phyloP scores from a whole-genome alignment of 2,329 filamentous ascomycete genomes.

The Tolypocladium amazonense region DNA sequence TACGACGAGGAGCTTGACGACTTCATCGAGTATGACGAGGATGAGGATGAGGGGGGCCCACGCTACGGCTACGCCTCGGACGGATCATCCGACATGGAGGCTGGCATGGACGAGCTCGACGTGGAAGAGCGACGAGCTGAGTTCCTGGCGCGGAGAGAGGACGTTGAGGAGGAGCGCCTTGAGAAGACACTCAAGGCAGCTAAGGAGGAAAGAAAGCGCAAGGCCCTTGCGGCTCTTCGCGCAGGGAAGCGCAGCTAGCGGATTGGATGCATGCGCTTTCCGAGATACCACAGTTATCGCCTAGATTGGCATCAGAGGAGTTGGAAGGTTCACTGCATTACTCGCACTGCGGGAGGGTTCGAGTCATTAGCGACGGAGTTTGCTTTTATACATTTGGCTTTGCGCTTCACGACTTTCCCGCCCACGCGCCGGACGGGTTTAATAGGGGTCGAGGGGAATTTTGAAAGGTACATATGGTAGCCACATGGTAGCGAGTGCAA shows the following conservation, averaged over 20 bases:
- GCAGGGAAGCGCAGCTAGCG: constrained; percentile 16
- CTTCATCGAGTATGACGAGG: constrained; percentile 51
- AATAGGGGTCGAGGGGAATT: not conserved
- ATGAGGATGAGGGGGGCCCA: constrained; percentile 32
- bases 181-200: constrained; percentile 51
- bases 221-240: constrained; percentile 25
- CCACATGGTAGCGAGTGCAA: not conserved
- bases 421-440: not conserved
- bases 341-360: constrained; percentile 2
- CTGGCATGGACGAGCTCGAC: constrained; percentile 62
- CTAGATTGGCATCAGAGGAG: not conserved
- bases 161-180: constrained; percentile 51
- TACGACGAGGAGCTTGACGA: constrained; percentile 54
- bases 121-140: constrained; percentile 57
- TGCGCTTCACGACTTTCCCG: not conserved
- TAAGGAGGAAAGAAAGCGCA: constrained; percentile 45
- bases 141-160: constrained; percentile 53
- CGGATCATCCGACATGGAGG: constrained; percentile 68
- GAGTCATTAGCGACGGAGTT: constrained; percentile 30
- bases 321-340: not conserved
- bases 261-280: not conserved
- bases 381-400: constrained; percentile 3
- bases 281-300: not conserved
- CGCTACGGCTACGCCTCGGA: constrained; percentile 51
- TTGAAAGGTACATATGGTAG: not conserved